Conservation (phyloP, 2,329 filamentous ascomycete species). For the Clarireedia monteithiana region DNA sequence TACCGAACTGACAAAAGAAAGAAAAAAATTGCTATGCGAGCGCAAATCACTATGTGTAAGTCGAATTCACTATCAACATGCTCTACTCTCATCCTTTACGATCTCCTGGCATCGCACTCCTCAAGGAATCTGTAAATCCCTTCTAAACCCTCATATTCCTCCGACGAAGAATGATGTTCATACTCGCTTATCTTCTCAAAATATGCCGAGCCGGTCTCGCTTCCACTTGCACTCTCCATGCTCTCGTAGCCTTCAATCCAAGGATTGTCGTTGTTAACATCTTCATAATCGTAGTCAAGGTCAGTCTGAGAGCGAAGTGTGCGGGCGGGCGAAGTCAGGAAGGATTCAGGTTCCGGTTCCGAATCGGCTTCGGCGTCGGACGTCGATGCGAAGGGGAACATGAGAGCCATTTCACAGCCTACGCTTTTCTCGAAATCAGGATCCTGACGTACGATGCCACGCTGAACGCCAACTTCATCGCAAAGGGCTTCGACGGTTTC, state of each 20-base stretch:
- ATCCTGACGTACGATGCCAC: constrained; percentile 75
- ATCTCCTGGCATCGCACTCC: constrained; percentile 42
- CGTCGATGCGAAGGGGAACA: constrained; percentile 78
- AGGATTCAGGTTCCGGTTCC: constrained; percentile 10
- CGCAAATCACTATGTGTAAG: neutral
- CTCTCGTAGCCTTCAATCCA: constrained; percentile 29
- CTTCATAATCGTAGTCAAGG: constrained; percentile 28
- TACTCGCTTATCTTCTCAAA: constrained; percentile 22
- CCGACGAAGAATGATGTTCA: constrained; percentile 32
- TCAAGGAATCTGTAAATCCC: constrained; percentile 60
- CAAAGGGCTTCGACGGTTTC: constrained; percentile 76
- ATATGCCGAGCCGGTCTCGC: constrained; percentile 26
- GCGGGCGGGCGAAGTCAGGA: constrained; percentile 25
- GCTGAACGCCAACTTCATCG: constrained; percentile 75
- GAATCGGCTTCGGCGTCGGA: constrained; percentile 29
- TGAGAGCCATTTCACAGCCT: constrained; percentile 66
- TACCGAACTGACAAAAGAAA: neutral
- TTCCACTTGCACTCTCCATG: constrained; percentile 19
- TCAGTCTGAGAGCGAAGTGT: constrained; percentile 36
- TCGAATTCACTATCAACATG: neutral
- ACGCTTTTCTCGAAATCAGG: constrained; percentile 58
- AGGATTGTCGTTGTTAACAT: constrained; percentile 21
- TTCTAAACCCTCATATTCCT: constrained; percentile 52
- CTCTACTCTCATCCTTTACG: neutral
- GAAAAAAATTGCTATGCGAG: neutral